These are phyloP conservation scores for Cutaneotrichosporon cavernicola DNA, from an alignment of 1,284 basidiomycete species.

Conservation along the genomic window DNA sequence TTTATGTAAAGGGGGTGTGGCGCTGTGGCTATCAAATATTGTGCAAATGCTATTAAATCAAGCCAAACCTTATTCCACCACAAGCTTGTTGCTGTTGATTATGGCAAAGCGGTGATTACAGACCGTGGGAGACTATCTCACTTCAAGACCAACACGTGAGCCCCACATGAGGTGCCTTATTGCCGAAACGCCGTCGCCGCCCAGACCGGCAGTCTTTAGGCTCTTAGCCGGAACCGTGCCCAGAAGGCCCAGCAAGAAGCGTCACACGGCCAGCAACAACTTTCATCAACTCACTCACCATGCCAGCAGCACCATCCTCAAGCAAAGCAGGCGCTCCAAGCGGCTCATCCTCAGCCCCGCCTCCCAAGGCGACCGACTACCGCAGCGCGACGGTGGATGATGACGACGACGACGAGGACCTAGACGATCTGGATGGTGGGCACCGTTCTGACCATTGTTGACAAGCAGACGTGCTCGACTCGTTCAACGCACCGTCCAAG, in stretches of 20 bases:
- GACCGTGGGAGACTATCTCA: background rate
- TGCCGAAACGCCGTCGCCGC: background rate
- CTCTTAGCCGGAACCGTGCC: background rate
- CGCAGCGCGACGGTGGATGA: conserved; percentile 34
- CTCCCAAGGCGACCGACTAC: conserved; percentile 13
- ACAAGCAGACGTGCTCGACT: conserved; percentile 46
- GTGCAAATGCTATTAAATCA: too few species aligned
- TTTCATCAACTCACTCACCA: background rate
- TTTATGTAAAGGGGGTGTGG: too few species aligned
- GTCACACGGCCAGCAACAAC: background rate
- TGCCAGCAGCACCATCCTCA: conserved; percentile 9
- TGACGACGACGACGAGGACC: conserved; percentile 47
- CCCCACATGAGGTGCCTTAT: background rate
- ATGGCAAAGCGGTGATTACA: too few species aligned
- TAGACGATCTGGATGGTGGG: conserved; percentile 49
- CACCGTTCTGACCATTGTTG: background rate
- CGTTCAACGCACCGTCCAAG: conserved; percentile 38
- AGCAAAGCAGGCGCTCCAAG: conserved; percentile 11
- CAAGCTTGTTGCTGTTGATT: too few species aligned
- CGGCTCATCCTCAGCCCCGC: background rate
- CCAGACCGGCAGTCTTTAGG: background rate
- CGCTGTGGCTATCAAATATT: too few species aligned
- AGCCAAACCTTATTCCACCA: too few species aligned
- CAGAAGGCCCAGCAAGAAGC: background rate
- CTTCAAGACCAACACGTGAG: background rate